Conservation (phyloP, 768 basidiomycete species). For the Arthromyces matolae region DNA sequence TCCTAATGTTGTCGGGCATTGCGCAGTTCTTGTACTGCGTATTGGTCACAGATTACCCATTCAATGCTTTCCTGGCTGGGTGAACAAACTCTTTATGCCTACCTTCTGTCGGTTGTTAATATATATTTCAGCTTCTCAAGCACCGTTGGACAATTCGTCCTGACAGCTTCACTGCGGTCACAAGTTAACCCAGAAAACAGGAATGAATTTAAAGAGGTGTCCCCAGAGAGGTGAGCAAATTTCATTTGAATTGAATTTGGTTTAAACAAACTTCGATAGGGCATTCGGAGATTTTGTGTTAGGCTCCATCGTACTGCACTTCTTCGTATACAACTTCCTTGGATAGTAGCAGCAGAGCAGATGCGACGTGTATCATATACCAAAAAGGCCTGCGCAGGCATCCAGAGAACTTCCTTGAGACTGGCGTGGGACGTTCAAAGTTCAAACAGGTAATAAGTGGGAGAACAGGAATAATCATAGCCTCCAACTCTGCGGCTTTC, state of each 20-base stretch:
- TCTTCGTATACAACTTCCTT: conserved; percentile 98
- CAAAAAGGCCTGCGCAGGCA: too few relatives aligned
- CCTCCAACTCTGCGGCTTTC: not conserved
- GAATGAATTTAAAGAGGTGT: conserved; percentile 82
- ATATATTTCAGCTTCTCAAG: conserved; percentile 73
- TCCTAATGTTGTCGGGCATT: conserved; percentile 88
- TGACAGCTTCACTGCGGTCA: conserved; percentile 85
- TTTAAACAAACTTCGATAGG: conserved; percentile 38
- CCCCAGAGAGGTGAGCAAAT: conserved; percentile 79
- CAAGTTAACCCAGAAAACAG: conserved; percentile 90
- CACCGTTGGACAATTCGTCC: conserved; percentile 94
- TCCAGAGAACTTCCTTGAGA: too few relatives aligned
- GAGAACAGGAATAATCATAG: not conserved
- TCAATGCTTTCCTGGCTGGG: conserved; percentile 97
- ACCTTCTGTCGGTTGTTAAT: not conserved
- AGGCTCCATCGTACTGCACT: conserved; percentile 94
- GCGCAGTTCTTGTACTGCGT: conserved; percentile 91
- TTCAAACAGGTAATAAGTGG: not conserved
- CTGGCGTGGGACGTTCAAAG: not conserved
- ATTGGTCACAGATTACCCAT: conserved; percentile 89
- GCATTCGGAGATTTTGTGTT: conserved; percentile 96
- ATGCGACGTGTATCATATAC: conserved; percentile 15
- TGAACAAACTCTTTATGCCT: conserved; percentile 36
- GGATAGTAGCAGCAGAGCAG: conserved; percentile 64
- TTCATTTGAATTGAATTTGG: not conserved